Evolutionary conservation across 2,329 filamentous ascomycete genomes (phyloP), one percentile per base, ranked within the genome.

Genomic region (Colletotrichum sp.): DNA sequence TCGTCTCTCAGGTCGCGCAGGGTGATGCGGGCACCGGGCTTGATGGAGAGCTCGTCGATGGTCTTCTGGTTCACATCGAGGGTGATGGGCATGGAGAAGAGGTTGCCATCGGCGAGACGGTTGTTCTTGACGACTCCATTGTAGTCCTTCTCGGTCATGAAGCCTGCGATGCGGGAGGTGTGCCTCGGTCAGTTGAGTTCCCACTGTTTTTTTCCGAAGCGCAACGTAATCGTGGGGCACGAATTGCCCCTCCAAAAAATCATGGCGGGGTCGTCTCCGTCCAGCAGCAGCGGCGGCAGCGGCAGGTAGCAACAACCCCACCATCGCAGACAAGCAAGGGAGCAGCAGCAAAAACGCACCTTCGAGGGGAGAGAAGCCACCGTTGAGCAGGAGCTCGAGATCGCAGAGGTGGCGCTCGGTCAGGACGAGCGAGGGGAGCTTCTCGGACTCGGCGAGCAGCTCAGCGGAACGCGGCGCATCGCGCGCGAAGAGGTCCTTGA

Each of bases 71-170:
- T 91, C 76, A 97, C 88, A 84, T 99, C 97, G 78, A 99, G 93
- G 79, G 94, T 97, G 85, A 99, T 98, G 81, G 97, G 97, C 87
- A 99, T 99, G 85, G 92, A 94, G 88, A 98, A 98, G 80, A 99
- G 93, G 83, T 92, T 93, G 83, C 97, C 97, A 86, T 95, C 93
- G 73, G 92, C 92, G 73, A 99, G 93, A 80, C 97, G 94, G 87
- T 94, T 93, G 79, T 96, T 91, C 84, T 93, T 92, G 78, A 98
- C 96, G 77, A 99, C 97, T 76, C 95, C 65, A 24, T 98, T 94
- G 89, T 98, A 99, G 86, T 99, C 97, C 86, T 95, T 93, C 89
- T 99, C 92, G 85, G 91, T 98, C 94, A 99, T 93, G 89, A 99
- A 99, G 81, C 96, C 95, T 98, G 80, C 68, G 65, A n/a, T 72